A percentile compares a stretch with the other conserved stretches of the same genome.
These are phyloP conservation scores for Cryptococcus amylolentus DNA, from an alignment of 1,284 basidiomycete species.

Conservation along the genomic window DNA sequence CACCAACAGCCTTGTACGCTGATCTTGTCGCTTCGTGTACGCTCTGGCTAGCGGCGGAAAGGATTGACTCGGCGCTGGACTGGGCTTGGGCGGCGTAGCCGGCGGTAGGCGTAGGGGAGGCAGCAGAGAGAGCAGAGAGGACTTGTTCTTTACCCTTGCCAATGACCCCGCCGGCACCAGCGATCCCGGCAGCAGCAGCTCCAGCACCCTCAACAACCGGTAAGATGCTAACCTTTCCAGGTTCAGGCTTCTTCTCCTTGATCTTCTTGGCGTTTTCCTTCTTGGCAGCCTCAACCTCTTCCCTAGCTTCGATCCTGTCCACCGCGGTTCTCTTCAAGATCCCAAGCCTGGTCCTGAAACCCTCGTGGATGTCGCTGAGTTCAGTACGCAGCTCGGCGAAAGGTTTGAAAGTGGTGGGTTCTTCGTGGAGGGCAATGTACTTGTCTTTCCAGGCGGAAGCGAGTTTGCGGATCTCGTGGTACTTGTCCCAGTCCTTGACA, in stretches of 20 bases:
- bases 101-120: conserved; percentile 11
- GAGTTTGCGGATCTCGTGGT: conserved; percentile 30
- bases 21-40: conserved; percentile 21
- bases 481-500: conserved; percentile 38
- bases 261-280: neutral
- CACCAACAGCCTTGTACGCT: conserved; percentile 8
- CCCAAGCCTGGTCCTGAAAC: conserved; percentile 26
- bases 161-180: conserved; percentile 23
- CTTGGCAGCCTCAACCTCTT: conserved; percentile 18
- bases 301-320: conserved; percentile 36
- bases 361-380: conserved; percentile 38
- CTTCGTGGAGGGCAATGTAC: conserved; percentile 26
- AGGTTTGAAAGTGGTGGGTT: conserved; percentile 18
- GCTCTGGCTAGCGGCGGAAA: conserved; percentile 8
- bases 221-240: conserved; percentile 27
- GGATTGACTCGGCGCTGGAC: conserved; percentile 11
- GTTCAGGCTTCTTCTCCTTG: conserved; percentile 7
- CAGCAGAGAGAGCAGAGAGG: conserved; percentile 28
- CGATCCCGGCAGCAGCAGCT: conserved; percentile 15
- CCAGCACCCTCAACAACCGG: conserved; percentile 28
- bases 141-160: conserved; percentile 44
- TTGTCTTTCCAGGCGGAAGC: conserved; percentile 33
- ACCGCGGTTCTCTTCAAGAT: conserved; percentile 29
- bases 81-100: conserved; percentile 16
- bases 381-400: conserved; percentile 27